Evolutionary conservation across 106 monocot species (phyloP).

Genomic region (Platanthera zijinensis): DNA sequence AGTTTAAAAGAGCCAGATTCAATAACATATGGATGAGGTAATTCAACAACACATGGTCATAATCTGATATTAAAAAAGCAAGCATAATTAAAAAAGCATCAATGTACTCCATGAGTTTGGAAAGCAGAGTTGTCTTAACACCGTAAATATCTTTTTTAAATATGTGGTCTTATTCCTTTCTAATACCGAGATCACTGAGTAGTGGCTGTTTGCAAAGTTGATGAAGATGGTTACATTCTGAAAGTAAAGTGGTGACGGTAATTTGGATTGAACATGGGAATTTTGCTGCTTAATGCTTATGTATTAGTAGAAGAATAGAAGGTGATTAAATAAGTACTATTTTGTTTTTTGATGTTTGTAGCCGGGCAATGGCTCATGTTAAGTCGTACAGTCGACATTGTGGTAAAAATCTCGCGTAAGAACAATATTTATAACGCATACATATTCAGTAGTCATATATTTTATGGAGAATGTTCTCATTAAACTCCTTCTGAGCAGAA

Average conservation of each 20-base stretch:
- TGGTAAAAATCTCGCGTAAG: slow-evolving; percentile 93
- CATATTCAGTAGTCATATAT: neutral
- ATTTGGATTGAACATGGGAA: neutral
- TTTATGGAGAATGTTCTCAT: neutral
- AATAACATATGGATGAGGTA: too few relatives aligned
- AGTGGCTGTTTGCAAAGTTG: neutral
- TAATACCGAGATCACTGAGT: neutral
- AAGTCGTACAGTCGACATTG: slow-evolving; percentile 78
- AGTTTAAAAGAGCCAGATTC: too few relatives aligned
- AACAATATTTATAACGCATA: neutral
- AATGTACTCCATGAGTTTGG: too few relatives aligned
- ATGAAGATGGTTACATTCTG: neutral
- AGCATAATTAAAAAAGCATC: too few relatives aligned
- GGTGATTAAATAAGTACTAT: neutral
- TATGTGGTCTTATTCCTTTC: too few relatives aligned
- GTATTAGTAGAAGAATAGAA: neutral
- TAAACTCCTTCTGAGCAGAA: too few relatives aligned
- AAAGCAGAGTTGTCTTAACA: too few relatives aligned
- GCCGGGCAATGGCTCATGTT: slow-evolving; percentile 94
- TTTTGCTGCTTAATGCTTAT: neutral
- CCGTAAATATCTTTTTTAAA: too few relatives aligned
- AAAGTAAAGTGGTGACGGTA: too few relatives aligned
- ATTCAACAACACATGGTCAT: too few relatives aligned
- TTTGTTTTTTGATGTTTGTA: slow-evolving; percentile 25
- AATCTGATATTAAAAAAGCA: too few relatives aligned